Percentiles rank a stretch among this genome's conserved stretches.
Conservation (phyloP, 2,329 filamentous ascomycete species). For the Leptoxyphium fumago region DNA sequence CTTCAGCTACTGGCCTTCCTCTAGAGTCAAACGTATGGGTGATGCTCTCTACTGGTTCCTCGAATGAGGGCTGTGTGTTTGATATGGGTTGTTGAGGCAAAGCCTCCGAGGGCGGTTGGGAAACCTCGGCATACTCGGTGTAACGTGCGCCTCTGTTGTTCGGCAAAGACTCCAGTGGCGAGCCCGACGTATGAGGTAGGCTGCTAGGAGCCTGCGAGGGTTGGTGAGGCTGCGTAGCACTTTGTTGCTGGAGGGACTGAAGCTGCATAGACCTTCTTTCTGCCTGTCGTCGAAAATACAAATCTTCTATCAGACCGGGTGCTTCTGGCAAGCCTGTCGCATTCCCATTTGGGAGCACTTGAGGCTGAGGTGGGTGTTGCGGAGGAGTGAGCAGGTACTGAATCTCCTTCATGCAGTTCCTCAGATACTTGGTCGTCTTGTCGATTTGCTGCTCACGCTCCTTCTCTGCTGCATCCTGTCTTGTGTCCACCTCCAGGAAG, state of each 20-base stretch:
- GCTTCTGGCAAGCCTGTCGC: slow-evolving; percentile 31
- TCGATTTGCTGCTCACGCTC: slow-evolving; percentile 46
- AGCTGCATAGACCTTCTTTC: slow-evolving; percentile 25
- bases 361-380: slow-evolving; percentile 43
- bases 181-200: slow-evolving; percentile 9
- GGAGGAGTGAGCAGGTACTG: slow-evolving; percentile 54
- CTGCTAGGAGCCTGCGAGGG: slow-evolving; percentile 20
- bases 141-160: slow-evolving; percentile 9
- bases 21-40: slow-evolving; percentile 45
- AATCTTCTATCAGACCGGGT: slow-evolving; percentile 43
- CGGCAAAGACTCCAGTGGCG: slow-evolving; percentile 7
- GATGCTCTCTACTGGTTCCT: slow-evolving; percentile 43
- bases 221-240: slow-evolving; percentile 38
- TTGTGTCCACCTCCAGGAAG: slow-evolving; percentile 35
- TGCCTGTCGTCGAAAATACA: slow-evolving; percentile 42
- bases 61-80: slow-evolving; percentile 21
- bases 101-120: slow-evolving; percentile 20
- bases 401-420: slow-evolving; percentile 53
- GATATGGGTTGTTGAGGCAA: slow-evolving; percentile 11
- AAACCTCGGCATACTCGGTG: slow-evolving; percentile 24
- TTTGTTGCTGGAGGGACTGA: slow-evolving; percentile 22
- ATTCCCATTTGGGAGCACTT: slow-evolving; percentile 21
- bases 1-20: slow-evolving; percentile 37
- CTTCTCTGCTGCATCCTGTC: slow-evolving; percentile 31
- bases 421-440: slow-evolving; percentile 47